phyloP scores from a whole-genome alignment of 2,329 filamentous ascomycete species.

The Tolypocladium pustulatum region DNA sequence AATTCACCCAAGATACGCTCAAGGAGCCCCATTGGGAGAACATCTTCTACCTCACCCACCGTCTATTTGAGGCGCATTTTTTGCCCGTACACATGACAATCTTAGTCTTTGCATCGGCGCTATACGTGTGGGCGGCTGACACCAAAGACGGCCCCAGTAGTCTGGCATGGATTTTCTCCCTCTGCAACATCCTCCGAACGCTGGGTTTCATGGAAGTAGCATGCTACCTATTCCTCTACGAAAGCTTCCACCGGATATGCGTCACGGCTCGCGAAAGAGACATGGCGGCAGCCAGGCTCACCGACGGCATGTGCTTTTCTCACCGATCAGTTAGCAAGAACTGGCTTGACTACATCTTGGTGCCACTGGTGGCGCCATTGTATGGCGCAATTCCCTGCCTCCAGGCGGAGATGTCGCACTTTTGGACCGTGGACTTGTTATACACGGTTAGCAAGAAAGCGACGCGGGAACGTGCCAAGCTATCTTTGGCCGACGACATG shows the following conservation, averaged over 20 bases:
- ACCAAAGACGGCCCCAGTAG: conserved; percentile 38
- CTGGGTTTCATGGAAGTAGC: conserved; percentile 52
- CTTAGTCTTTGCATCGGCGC: conserved; percentile 48
- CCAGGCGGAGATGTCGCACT: conserved; percentile 58
- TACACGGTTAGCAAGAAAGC: conserved; percentile 66
- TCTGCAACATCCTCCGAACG: conserved; percentile 50
- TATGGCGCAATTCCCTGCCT: conserved; percentile 58
- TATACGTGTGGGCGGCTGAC: conserved; percentile 47
- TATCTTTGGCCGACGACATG: conserved; percentile 31
- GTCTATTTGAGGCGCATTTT: conserved; percentile 67
- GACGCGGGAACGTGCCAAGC: conserved; percentile 38
- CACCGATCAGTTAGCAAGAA: conserved; percentile 45
- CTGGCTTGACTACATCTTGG: conserved; percentile 51
- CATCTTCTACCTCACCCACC: conserved; percentile 49
- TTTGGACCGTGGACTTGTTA: conserved; percentile 58
- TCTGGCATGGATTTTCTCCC: conserved; percentile 47
- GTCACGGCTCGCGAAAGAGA: conserved; percentile 51
- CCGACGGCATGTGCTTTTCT: conserved; percentile 56
- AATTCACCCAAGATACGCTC: conserved; percentile 40
- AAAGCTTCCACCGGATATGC: conserved; percentile 53
- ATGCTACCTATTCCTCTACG: conserved; percentile 56
- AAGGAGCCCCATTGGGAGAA: conserved; percentile 43
- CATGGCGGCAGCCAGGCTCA: conserved; percentile 54
- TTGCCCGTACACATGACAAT: conserved; percentile 58
- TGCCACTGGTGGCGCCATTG: conserved; percentile 56